Base-by-base conservation (phyloP, 2,329 filamentous ascomycete genomes). In the Colletotrichum sp. region DNA sequence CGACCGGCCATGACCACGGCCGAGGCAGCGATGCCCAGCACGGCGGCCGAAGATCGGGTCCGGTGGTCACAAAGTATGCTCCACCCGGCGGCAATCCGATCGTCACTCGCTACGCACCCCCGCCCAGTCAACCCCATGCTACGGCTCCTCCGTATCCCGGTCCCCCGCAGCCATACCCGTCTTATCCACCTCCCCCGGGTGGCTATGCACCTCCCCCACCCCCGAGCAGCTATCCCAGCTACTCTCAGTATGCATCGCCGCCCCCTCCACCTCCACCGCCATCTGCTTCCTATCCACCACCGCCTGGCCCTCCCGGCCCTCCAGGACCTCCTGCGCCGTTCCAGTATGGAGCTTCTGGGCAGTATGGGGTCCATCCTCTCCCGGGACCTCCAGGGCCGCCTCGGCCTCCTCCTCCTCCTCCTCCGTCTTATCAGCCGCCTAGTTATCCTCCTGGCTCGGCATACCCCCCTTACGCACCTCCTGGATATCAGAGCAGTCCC, bases 311-410 rank as follows among this genome's bases (percentile, higher is more conserved):
- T 63, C 55, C 69, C 12, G 73, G 63, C 10, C 72, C 68, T 32
- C 68, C 75, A 9, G 63, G 12, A 8, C 68, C 68, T 16, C 10
- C 73, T 13, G 55, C 34, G 28, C 60, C 66, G 8, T 74, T 69
- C 18, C 67, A 65, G n/a, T 71, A 82, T 52, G 72, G 83, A 69
- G 75, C 79, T 65, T 76, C 81, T 70, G 80, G 80, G 75, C 80
- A 83, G 65, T 68, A 75, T 52, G 79, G 81, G 75, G 83, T 80
- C 28, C 84, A 82, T 62, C 79, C 78, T 55, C 77, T 77, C 5
- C 77, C 80, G 12, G 79, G 79, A 36, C 66, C 75, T 57, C 77
- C 74, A 68, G 80, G 80, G 34, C 72, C 82, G 34, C 76, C 78
- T 67, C 62, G 72, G 13, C 64, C 63, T 44, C 39, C 39, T 10